Evolutionary conservation across 2,329 filamentous ascomycete genomes (phyloP).

Genomic region (Penicillium nordicum): DNA sequence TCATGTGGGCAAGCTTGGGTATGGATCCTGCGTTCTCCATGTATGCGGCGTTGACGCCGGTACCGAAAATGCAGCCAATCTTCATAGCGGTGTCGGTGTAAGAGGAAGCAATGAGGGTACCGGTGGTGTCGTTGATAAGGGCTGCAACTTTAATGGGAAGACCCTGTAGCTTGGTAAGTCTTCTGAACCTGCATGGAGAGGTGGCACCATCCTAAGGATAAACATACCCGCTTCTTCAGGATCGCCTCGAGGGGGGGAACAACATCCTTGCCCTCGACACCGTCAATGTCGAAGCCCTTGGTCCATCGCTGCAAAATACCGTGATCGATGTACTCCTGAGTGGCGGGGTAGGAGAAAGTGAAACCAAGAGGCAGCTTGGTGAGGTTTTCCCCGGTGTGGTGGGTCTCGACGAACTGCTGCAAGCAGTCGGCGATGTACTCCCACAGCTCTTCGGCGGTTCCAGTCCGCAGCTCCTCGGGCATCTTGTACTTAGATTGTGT

Average conservation of each 20-base stretch:
- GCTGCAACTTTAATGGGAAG: slow-evolving; percentile 91
- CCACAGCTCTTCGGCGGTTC: slow-evolving; percentile 81
- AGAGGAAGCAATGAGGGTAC: slow-evolving; percentile 90
- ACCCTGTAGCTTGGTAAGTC: slow-evolving; percentile 50
- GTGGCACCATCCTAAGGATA: too few species aligned
- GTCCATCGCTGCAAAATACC: slow-evolving; percentile 93
- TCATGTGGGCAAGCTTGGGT: slow-evolving; percentile 89
- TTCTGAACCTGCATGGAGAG: not conserved
- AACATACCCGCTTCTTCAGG: slow-evolving; percentile 61
- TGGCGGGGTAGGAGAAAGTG: slow-evolving; percentile 94
- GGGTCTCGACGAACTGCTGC: slow-evolving; percentile 82
- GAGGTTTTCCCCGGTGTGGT: slow-evolving; percentile 65
- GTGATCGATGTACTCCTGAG: slow-evolving; percentile 89
- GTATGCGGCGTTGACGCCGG: slow-evolving; percentile 96
- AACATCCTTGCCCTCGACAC: slow-evolving; percentile 86
- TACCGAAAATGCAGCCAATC: slow-evolving; percentile 97
- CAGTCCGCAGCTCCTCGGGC: slow-evolving; percentile 87
- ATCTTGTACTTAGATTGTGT: slow-evolving; percentile 95
- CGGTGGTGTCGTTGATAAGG: slow-evolving; percentile 95
- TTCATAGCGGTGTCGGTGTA: slow-evolving; percentile 94
- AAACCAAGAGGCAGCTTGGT: slow-evolving; percentile 74
- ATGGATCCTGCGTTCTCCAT: slow-evolving; percentile 91
- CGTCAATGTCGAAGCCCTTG: slow-evolving; percentile 92
- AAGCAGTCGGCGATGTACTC: slow-evolving; percentile 92
- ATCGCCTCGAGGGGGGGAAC: slow-evolving; percentile 83